Conservation (phyloP, 208 protist species). For the Trypanosoma conorhini region DNA sequence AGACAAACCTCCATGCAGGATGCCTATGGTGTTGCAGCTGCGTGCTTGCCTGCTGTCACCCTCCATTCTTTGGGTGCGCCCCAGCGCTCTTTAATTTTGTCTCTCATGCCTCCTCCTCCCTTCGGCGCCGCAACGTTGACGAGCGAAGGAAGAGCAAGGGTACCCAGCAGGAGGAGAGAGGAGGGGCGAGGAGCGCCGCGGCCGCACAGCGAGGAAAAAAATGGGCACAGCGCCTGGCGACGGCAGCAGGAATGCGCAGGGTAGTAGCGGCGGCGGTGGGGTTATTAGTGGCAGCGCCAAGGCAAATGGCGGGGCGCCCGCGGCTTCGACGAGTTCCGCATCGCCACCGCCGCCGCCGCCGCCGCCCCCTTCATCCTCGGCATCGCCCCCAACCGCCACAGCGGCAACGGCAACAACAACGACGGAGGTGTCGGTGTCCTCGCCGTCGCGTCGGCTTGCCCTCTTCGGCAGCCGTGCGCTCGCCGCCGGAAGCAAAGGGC, state of each 20-base stretch:
- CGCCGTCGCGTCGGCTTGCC: slow-evolving; percentile 41
- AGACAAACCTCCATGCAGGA: no score
- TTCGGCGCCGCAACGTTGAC: not conserved
- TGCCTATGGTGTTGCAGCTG: no score
- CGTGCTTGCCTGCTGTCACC: not conserved
- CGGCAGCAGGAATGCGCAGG: not conserved
- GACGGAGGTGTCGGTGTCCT: slow-evolving; percentile 13
- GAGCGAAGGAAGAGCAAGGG: not conserved
- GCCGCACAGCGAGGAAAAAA: not conserved
- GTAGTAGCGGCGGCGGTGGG: not conserved
- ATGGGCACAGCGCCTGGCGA: not conserved
- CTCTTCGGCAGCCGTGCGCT: slow-evolving; percentile 85
- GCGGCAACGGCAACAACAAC: not conserved
- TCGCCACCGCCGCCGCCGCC: not conserved
- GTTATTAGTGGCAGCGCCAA: not conserved
- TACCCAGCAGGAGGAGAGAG: not conserved
- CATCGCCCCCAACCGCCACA: not conserved
- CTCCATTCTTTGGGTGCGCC: not conserved
- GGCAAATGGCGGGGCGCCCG: not conserved
- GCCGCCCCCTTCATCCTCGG: not conserved
- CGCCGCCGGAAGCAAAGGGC: slow-evolving; percentile 63
- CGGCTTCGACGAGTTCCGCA: not conserved
- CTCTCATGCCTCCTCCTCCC: not conserved
- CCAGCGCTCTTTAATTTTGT: not conserved
- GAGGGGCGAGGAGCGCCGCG: not conserved